A percentile compares a stretch with the other conserved stretches of the same genome.
phyloP scores from a whole-genome alignment of 140 eudicot genomes.

The Oenanthe javanica region DNA sequence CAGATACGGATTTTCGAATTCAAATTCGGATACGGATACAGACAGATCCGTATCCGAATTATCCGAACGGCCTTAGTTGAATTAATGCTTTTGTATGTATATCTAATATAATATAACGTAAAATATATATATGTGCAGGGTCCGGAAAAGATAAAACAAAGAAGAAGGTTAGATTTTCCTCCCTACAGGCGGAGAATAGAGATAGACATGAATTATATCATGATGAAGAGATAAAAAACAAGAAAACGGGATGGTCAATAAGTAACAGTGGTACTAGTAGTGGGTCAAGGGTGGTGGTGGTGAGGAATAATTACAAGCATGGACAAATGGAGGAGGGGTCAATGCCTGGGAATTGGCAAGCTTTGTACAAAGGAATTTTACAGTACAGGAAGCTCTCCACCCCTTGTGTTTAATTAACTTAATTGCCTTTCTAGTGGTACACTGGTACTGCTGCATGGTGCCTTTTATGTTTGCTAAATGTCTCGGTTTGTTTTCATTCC shows the following conservation, averaged over 20 bases:
- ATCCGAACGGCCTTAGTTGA: too few relatives aligned
- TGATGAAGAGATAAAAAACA: background rate
- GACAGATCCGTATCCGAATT: too few relatives aligned
- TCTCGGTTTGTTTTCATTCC: background rate
- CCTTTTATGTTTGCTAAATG: background rate
- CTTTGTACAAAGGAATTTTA: conserved; percentile 34
- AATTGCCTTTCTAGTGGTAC: background rate
- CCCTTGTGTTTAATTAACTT: conserved; percentile 1
- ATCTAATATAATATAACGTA: too few relatives aligned
- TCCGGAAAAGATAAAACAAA: conserved; percentile 17
- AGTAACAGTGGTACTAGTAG: background rate
- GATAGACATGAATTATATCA: background rate
- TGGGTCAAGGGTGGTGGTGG: background rate
- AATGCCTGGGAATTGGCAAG: conserved; percentile 39
- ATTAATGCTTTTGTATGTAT: too few relatives aligned
- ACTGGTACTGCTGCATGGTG: background rate
- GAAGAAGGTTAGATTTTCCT: conserved; percentile 36
- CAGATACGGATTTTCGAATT: too few relatives aligned
- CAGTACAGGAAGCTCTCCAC: conserved; percentile 15
- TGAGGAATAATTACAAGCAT: background rate
- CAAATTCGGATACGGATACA: too few relatives aligned
- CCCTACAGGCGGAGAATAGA: background rate
- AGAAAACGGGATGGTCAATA: background rate
- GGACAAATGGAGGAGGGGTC: background rate
- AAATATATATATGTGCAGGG: background rate